Percentiles rank a stretch among this genome's conserved stretches.
Conservation (phyloP, 345 rosid genomes). For the Salix suchowensis region DNA sequence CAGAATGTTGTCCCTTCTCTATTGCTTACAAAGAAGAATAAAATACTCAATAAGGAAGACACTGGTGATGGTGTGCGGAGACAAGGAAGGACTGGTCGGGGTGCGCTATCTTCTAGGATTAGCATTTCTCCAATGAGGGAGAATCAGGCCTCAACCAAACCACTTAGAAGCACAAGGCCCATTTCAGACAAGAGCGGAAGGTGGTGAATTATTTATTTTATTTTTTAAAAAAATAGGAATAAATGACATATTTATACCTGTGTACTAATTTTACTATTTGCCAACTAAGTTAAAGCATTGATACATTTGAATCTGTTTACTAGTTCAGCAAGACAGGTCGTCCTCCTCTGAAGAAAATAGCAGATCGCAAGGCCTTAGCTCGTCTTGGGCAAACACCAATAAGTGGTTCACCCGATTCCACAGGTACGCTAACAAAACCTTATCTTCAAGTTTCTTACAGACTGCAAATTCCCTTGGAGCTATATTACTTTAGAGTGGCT, state of each 20-base stretch:
- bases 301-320: constrained; percentile 8
- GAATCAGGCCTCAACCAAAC: constrained; percentile 35
- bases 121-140: constrained; percentile 38
- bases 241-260: neutral
- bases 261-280: neutral
- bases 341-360: constrained; percentile 52
- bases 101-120: constrained; percentile 31
- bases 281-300: neutral
- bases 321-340: constrained; percentile 52
- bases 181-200: constrained; percentile 49
- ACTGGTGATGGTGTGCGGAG: constrained; percentile 42
- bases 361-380: constrained; percentile 40
- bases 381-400: constrained; percentile 32
- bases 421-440: constrained; percentile 26
- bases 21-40: constrained; percentile 34
- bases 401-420: constrained; percentile 35
- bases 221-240: constrained; percentile 1
- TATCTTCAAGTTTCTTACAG: neutral
- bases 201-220: constrained; percentile 13
- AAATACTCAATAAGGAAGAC: constrained; percentile 35
- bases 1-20: constrained; percentile 31
- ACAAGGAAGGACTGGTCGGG: constrained; percentile 50
- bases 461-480: neutral
- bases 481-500: neutral
- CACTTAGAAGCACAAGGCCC: constrained; percentile 36